Conservation (phyloP, 371 early-diverging fungal species). For the Chytridiales sp. region DNA sequence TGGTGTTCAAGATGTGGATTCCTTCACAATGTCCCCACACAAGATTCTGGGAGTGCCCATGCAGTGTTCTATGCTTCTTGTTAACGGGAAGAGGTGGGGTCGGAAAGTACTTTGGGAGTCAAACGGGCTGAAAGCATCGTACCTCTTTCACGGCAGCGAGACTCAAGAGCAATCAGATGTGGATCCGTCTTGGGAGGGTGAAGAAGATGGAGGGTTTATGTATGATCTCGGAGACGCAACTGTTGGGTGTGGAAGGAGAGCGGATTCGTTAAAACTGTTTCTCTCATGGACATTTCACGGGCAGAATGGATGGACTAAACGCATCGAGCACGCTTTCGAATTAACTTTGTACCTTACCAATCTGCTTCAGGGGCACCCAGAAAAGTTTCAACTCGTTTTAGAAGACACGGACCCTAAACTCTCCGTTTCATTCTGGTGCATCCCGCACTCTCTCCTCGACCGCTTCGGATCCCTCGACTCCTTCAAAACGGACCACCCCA, state of each 20-base stretch:
- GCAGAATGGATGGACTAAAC: conserved; percentile 43
- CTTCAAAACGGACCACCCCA: too few species aligned
- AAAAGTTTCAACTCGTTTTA: conserved; percentile 33
- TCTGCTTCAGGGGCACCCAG: background rate
- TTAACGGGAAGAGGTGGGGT: conserved; percentile 44
- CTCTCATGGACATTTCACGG: conserved; percentile 83
- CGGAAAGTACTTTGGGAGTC: conserved; percentile 53
- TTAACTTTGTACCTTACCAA: conserved; percentile 23
- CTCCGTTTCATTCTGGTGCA: conserved; percentile 68
- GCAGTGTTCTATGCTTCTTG: conserved; percentile 78
- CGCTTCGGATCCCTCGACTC: background rate
- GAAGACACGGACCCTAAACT: conserved; percentile 6
- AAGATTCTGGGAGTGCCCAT: conserved; percentile 82
- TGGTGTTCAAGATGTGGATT: conserved; percentile 63
- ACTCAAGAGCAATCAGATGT: conserved; percentile 39
- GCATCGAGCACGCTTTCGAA: conserved; percentile 55
- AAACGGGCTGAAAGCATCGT: conserved; percentile 67
- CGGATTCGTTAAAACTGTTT: conserved; percentile 82
- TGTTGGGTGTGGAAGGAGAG: conserved; percentile 81
- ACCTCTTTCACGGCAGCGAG: conserved; percentile 65
- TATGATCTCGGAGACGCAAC: conserved; percentile 82
- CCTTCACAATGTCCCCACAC: conserved; percentile 81
- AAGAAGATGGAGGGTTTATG: conserved; percentile 13
- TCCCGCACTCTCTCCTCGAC: conserved; percentile 35
- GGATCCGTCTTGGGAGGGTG: background rate